Percentiles rank a stretch among this genome's conserved stretches.
Evolutionary conservation across 2,329 filamentous ascomycete species (phyloP).

Genomic region (Tolypocladium ophioglossoides): DNA sequence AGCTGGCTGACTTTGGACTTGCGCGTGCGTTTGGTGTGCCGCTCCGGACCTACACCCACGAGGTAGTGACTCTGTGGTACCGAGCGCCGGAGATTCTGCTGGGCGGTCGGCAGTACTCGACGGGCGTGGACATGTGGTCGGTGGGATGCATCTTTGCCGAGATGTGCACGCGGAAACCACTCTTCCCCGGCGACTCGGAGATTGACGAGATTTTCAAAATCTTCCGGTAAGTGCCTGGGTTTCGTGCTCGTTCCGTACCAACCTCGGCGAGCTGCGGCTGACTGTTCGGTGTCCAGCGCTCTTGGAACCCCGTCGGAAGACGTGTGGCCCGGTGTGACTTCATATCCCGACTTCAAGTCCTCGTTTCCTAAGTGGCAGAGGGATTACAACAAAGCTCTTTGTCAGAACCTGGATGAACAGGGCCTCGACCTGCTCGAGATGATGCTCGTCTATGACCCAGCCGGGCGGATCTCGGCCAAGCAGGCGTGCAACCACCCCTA

Average conservation of each 20-base stretch:
- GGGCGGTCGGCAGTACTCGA: conserved; percentile 84
- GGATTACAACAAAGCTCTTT: conserved; percentile 54
- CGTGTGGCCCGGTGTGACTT: conserved; percentile 85
- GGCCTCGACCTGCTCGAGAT: conserved; percentile 58
- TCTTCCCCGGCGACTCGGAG: conserved; percentile 82
- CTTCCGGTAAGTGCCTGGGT: conserved; percentile 55
- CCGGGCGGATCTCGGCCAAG: conserved; percentile 80
- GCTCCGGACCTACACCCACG: conserved; percentile 84
- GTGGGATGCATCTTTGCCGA: conserved; percentile 91
- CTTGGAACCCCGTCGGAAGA: conserved; percentile 77
- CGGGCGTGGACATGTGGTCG: conserved; percentile 93
- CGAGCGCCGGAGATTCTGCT: conserved; percentile 83
- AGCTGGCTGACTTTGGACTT: conserved; percentile 83
- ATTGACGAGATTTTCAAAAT: conserved; percentile 35
- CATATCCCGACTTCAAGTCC: conserved; percentile 85
- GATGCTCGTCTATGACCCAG: conserved; percentile 80
- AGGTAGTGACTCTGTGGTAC: conserved; percentile 93
- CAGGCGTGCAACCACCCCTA: conserved; percentile 77
- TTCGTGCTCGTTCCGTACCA: not conserved
- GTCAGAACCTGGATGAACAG: conserved; percentile 60
- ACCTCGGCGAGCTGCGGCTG: not conserved
- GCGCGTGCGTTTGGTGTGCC: conserved; percentile 87
- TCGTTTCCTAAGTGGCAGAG: conserved; percentile 88
- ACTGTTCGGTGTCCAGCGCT: conserved; percentile 32
- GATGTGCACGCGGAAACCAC: conserved; percentile 88